phyloP scores from a whole-genome alignment of 768 basidiomycete genomes.

The Boletus coccyginus region DNA sequence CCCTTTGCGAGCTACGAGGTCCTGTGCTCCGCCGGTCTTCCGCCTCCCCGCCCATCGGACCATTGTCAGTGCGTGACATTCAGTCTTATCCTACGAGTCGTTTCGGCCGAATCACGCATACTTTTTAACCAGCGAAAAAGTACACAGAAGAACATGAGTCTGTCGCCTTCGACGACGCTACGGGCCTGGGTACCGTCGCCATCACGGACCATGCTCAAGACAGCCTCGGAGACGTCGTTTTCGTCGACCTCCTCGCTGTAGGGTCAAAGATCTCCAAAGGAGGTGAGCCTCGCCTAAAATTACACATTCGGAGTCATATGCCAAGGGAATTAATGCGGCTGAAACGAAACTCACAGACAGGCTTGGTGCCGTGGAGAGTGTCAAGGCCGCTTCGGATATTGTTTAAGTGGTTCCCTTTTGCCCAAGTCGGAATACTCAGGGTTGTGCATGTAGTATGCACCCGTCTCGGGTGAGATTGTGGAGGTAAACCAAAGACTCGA shows the following conservation, averaged over 20 bases:
- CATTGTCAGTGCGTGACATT: constrained; percentile 24
- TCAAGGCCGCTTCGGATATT: constrained; percentile 95
- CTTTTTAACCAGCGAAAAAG: constrained; percentile 28
- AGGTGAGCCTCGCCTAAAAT: constrained; percentile 51
- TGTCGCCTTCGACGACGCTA: constrained; percentile 72
- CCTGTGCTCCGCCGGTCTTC: not conserved
- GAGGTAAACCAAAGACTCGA: constrained; percentile 75
- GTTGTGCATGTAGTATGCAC: constrained; percentile 66
- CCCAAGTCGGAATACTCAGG: constrained; percentile 8
- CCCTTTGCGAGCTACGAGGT: constrained; percentile 1
- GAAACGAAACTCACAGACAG: constrained; percentile 45
- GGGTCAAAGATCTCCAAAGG: constrained; percentile 66
- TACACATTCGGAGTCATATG: not conserved
- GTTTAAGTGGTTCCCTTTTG: constrained; percentile 40
- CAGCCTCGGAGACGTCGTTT: constrained; percentile 93
- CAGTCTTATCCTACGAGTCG: not conserved
- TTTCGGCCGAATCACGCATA: not conserved
- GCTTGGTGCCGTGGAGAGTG: constrained; percentile 93
- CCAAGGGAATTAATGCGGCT: constrained; percentile 3
- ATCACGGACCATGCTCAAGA: constrained; percentile 94
- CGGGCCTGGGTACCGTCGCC: constrained; percentile 73
- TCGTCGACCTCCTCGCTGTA: constrained; percentile 79
- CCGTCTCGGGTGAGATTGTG: constrained; percentile 80
- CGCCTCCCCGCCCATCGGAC: constrained; percentile 18
- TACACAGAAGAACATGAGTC: constrained; percentile 91